Conservation (phyloP, 2,329 filamentous ascomycete genomes). For the Fusarium sp. region DNA sequence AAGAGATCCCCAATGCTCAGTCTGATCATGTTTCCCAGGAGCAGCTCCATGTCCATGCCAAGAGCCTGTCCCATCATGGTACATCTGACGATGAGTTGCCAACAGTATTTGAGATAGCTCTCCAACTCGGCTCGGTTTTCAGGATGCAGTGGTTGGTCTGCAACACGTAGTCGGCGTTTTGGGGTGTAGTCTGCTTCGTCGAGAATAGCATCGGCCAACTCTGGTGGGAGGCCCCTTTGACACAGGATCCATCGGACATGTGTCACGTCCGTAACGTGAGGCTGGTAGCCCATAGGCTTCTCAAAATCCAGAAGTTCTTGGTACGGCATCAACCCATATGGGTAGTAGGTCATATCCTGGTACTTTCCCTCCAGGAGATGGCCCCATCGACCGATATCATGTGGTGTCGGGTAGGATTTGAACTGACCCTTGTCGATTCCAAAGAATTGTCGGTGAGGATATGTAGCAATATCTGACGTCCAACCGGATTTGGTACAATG, state of each 20-base stretch:
- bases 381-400: background rate
- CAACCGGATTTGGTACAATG: background rate
- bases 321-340: constrained; percentile 19
- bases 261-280: background rate
- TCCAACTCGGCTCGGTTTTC: background rate
- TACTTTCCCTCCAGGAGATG: background rate
- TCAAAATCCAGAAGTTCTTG: constrained; percentile 14
- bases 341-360: background rate
- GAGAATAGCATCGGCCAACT: background rate
- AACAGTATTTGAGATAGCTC: constrained; percentile 18
- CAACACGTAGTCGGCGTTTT: background rate
- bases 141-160: background rate
- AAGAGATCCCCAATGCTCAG: background rate
- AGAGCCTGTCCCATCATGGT: constrained; percentile 13
- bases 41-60: background rate
- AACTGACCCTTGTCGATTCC: constrained; percentile 3
- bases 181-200: background rate
- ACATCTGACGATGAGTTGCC: constrained; percentile 17
- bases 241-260: background rate
- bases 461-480: background rate
- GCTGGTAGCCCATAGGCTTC: background rate
- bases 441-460: constrained; percentile 8
- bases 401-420: rapidly evolving
- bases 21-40: background rate
- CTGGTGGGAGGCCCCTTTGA: background rate